Conservation (phyloP, 768 basidiomycete genomes). For the Pisolithus albus region DNA sequence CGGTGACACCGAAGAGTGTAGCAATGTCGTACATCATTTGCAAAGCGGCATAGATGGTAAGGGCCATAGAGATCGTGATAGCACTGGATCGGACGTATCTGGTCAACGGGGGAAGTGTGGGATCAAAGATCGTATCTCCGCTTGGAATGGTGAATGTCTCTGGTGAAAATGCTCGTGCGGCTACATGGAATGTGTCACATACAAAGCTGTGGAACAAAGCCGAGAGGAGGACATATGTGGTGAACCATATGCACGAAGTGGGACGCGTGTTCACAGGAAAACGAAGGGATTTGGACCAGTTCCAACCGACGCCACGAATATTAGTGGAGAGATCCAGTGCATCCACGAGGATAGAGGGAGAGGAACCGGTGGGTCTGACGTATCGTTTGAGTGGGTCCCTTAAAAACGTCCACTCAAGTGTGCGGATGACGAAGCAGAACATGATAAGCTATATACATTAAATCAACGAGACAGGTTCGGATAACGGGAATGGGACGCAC, state of each 20-base stretch:
- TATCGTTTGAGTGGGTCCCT: neutral
- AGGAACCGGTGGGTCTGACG: neutral
- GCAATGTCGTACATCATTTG: conserved; percentile 26
- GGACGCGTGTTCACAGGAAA: conserved; percentile 35
- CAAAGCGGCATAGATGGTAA: conserved; percentile 40
- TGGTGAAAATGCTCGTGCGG: conserved; percentile 41
- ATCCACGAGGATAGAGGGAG: conserved; percentile 22
- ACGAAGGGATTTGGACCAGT: conserved; percentile 38
- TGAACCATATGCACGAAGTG: conserved; percentile 33
- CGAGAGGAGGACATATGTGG: conserved; percentile 27
- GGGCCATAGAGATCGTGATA: conserved; percentile 38
- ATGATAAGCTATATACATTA: conserved; percentile 1
- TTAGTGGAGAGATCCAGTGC: conserved; percentile 45
- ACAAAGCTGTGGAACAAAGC: conserved; percentile 30
- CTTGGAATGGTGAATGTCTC: conserved; percentile 20
- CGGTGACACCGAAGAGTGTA: conserved; percentile 16
- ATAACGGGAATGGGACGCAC: neutral
- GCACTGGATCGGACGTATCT: conserved; percentile 35
- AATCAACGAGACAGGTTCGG: too few species aligned
- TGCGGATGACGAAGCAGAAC: conserved; percentile 2
- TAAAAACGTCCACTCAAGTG: conserved; percentile 4
- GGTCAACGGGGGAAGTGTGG: conserved; percentile 18
- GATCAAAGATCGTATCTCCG: conserved; percentile 29
- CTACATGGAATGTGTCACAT: conserved; percentile 40
- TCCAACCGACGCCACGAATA: conserved; percentile 56